These are phyloP conservation scores for Plectosphaerella cucumerina DNA, from an alignment of 2,329 filamentous ascomycete genomes.

Conservation along the genomic window DNA sequence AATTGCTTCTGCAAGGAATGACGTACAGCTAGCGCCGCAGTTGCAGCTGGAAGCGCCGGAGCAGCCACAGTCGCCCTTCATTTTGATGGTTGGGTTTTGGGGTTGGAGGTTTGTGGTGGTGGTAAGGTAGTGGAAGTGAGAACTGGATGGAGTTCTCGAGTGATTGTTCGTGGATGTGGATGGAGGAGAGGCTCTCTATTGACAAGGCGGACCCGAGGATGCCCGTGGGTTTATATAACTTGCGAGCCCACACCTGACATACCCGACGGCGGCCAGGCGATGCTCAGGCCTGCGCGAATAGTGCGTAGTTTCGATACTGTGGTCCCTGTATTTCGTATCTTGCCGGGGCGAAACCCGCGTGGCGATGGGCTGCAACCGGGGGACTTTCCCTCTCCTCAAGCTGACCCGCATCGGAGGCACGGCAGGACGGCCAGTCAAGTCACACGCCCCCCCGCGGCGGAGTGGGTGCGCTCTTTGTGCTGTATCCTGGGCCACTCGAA, in stretches of 20 bases:
- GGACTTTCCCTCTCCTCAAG: not conserved
- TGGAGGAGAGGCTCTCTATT: not conserved
- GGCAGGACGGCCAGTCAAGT: slow-evolving; percentile 1
- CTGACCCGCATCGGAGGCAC: not conserved
- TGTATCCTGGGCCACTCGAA: not conserved
- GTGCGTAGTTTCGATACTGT: not conserved
- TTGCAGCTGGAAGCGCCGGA: slow-evolving; percentile 16
- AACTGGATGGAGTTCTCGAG: slow-evolving; percentile 1
- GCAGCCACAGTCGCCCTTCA: slow-evolving; percentile 18
- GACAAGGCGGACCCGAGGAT: not conserved
- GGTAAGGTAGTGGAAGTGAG: not conserved
- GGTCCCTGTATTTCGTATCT: no score
- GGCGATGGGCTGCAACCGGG: not conserved
- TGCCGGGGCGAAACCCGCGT: not conserved
- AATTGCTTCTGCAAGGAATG: slow-evolving; percentile 6
- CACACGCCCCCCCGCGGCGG: not conserved
- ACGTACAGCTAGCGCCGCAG: slow-evolving; percentile 15
- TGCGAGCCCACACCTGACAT: not conserved
- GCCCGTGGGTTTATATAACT: not conserved
- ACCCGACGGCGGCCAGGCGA: not conserved
- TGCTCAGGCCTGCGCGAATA: slow-evolving; percentile 2
- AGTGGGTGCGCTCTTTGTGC: slow-evolving; percentile 3
- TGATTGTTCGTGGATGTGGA: slow-evolving; percentile 8
- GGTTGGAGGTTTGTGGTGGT: not conserved
- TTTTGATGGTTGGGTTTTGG: slow-evolving; percentile 13